Base-by-base conservation (phyloP, 192 early-diverging fungal species). In the Lobosporangium transversale region DNA sequence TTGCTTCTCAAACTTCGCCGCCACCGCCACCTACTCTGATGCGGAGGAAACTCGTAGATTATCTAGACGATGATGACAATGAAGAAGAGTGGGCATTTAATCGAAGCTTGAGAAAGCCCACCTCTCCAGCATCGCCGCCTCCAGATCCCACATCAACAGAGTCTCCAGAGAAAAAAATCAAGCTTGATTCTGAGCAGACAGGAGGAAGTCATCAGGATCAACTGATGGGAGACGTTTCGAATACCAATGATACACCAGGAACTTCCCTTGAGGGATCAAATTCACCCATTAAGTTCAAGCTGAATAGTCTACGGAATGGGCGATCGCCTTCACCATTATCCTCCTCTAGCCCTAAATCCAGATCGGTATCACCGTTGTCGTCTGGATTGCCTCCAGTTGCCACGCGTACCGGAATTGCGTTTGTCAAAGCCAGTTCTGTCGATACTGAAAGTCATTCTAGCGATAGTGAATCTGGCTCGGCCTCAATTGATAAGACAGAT, bases 61-160 rank as follows among this genome's bases (percentile, higher is more conserved):
- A 76, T 67, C 64, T 47, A 8, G 73, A 67, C 4, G 73, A 76
- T 48, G 73, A 76, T 3, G 71, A 76, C 18, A 65, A 67, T 0
- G 65, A 76, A 9, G 73, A 62, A 27, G 58, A 66, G 6, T 27
- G 29, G 17, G 64, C 54, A 27, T 76, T 76, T 62, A 49, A 47
- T 51, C 44, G 58, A 17, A 63, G 37, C 0, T 23, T 48, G 24
- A 49, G 21, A 4, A 53, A 24, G 1, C 10, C 23, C 4, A 33
- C 54, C 26, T 23, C 62, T 0, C 51, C 49, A 4, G 10, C 40
- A 24, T 45, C 53, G 9, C 29, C 51, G 33, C 43, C 69, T n/a
- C n/a, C n/a, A n/a, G n/a, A n/a, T 12, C 14, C 37, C 37, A 40
- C 37, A 40, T 14, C 37, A 40, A 40, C 14, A 40, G 37, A 44